Base-by-base conservation (phyloP, 2,329 filamentous ascomycete species). In the Balansia obtecta region DNA sequence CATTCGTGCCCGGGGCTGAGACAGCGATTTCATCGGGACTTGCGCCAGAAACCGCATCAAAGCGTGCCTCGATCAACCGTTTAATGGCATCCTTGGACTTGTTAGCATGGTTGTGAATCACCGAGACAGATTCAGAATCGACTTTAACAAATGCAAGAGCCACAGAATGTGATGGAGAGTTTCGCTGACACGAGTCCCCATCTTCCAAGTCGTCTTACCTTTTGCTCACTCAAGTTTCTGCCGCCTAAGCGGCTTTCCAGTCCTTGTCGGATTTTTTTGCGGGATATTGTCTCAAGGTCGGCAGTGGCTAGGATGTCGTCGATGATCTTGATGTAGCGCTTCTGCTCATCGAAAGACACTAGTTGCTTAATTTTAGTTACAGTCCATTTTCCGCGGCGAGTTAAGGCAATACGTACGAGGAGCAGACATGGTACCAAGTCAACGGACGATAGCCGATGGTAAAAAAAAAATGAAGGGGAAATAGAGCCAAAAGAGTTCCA, bases 51-150 rank as follows among this genome's bases (percentile, higher is more conserved):
- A 84, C 77, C 51, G 82, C 77, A 60, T 89, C 85, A 64, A 89
- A 89, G 16, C 85, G 81, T 57, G 79, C 75, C 68, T 85, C 82
- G 50, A 89, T 88, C 46, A 89, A 72, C 48, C 71, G 71, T 63
- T 87, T 87, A 65, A 88, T 83, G 13, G 80, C 79, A 62, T 75
- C 71, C 85, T 88, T 39, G 7, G 34, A 27, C 13, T 32, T 6
- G 10, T 50, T 47, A 52, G 53, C 37, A 39, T 16, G 20, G 5
- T 11, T n/a, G 10, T 34, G 27, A 39, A 39, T 16, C 16, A 16
- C 12, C 9, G 16, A 8, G 30, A 27, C 15, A 30, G n/a, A 40
- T 40, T 15, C 5, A n/a, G 2, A 10, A 33, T 18, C 11, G 5
- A n/a, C 8, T 20, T 8, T 30, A 30, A 22, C 13, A 20, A 37